Percentiles rank a stretch among this genome's conserved stretches.
Conservation (phyloP, 1,284 basidiomycete genomes). For the Trametes sp. region DNA sequence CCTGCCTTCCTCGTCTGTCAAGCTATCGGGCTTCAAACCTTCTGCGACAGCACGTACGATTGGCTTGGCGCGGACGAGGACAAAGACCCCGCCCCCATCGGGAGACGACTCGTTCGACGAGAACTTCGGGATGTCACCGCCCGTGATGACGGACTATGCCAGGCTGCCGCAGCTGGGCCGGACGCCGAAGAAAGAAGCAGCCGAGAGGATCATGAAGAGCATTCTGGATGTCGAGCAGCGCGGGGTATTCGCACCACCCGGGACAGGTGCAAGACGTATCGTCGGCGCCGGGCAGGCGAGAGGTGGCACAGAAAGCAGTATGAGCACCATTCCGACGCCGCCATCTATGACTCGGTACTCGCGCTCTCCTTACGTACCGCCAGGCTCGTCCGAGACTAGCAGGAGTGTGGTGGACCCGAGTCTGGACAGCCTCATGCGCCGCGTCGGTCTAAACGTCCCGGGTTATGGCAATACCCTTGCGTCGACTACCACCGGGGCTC, state of each 20-base stretch:
- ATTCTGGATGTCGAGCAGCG: slow-evolving; percentile 50
- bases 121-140: slow-evolving; percentile 88
- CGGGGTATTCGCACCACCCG: slow-evolving; percentile 28
- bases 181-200: slow-evolving; percentile 70
- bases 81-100: slow-evolving; percentile 36
- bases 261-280: slow-evolving; percentile 10
- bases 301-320: slow-evolving; percentile 57
- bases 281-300: slow-evolving; percentile 15
- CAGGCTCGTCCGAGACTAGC: slow-evolving; percentile 49
- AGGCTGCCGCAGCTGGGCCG: slow-evolving; percentile 65
- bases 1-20: slow-evolving; percentile 39
- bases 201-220: slow-evolving; percentile 68
- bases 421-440: slow-evolving; percentile 60
- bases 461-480: slow-evolving; percentile 18
- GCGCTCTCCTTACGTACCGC: slow-evolving; percentile 41
- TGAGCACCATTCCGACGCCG: slow-evolving; percentile 70
- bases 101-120: slow-evolving; percentile 57
- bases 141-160: slow-evolving; percentile 84
- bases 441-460: slow-evolving; percentile 50
- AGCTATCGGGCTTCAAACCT: slow-evolving; percentile 31
- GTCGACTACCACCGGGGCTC: neutral
- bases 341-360: slow-evolving; percentile 72
- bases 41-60: slow-evolving; percentile 24
- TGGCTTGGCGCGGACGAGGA: slow-evolving; percentile 28
- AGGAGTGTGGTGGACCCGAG: slow-evolving; percentile 44